These are phyloP conservation scores for Morella rubra DNA, from an alignment of 306 rosid species.

Conservation along the genomic window DNA sequence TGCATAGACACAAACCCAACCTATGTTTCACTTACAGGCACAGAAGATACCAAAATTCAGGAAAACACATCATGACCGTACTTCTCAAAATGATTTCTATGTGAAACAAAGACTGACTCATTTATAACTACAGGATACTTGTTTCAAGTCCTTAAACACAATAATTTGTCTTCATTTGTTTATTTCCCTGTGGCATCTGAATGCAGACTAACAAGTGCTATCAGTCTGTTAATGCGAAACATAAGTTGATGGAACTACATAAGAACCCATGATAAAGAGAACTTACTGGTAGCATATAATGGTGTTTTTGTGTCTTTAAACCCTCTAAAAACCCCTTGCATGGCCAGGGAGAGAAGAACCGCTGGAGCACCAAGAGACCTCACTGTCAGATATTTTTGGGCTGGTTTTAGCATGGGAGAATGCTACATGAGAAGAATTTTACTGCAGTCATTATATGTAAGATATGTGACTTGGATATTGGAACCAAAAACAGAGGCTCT, in stretches of 20 bases:
- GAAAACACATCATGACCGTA: not conserved
- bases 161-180: not conserved
- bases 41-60: not conserved
- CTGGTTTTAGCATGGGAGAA: slow-evolving; percentile 79
- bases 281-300: slow-evolving; percentile 74
- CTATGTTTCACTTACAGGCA: not conserved
- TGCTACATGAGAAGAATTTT: slow-evolving; percentile 43
- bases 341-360: slow-evolving; percentile 91
- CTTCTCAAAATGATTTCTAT: not conserved
- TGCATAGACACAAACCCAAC: not conserved
- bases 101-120: not conserved
- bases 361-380: slow-evolving; percentile 98
- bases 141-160: not conserved
- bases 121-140: not conserved
- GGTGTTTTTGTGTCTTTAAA: slow-evolving; percentile 94
- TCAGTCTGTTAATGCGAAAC: not conserved
- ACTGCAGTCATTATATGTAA: not conserved
- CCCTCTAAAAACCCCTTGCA: slow-evolving; percentile 97
- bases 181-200: not conserved
- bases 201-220: not conserved
- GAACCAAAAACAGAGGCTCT: slow-evolving; percentile 19
- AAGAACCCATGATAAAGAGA: not conserved
- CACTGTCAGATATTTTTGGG: slow-evolving; percentile 68
- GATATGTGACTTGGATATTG: not conserved
- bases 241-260: not conserved